Evolutionary conservation across 2,329 filamentous ascomycete genomes (phyloP).

Genomic region (Cladosporium sp.): DNA sequence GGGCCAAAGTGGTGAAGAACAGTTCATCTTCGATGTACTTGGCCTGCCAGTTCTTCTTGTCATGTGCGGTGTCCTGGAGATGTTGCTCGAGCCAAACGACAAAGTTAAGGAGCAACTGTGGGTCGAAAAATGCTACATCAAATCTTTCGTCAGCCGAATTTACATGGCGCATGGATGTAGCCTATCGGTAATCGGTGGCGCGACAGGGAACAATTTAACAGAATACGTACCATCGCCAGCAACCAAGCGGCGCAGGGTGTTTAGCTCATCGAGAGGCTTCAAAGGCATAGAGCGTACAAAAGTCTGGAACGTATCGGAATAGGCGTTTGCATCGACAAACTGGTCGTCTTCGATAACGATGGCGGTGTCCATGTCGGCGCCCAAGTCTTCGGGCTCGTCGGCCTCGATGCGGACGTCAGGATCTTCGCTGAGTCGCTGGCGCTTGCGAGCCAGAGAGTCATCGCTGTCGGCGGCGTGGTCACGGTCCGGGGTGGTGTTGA

Average conservation of each 20-base stretch:
- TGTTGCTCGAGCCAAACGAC: constrained; percentile 18
- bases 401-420: constrained; percentile 23
- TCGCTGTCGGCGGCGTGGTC: constrained; percentile 42
- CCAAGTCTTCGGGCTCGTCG: constrained; percentile 36
- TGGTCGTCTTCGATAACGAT: constrained; percentile 34
- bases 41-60: constrained; percentile 13
- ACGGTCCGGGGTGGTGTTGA: constrained; percentile 33
- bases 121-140: constrained; percentile 5
- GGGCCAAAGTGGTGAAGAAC: constrained; percentile 21
- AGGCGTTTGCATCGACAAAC: constrained; percentile 24
- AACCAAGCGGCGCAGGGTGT: constrained; percentile 13
- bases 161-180: not conserved
- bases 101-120: constrained; percentile 2
- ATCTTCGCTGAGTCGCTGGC: constrained; percentile 39
- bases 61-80: constrained; percentile 21
- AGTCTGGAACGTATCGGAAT: constrained; percentile 16
- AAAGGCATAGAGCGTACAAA: not conserved
- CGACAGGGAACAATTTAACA: not conserved
- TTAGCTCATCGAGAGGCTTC: not conserved
- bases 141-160: too few relatives aligned
- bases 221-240: not conserved
- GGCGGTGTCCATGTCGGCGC: constrained; percentile 32
- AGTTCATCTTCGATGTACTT: constrained; percentile 17
- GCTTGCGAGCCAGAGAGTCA: constrained; percentile 42
- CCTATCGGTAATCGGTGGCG: not conserved